These are phyloP conservation scores for Claviceps quebecensis DNA, from an alignment of 2,329 filamentous ascomycete species.

Conservation along the genomic window DNA sequence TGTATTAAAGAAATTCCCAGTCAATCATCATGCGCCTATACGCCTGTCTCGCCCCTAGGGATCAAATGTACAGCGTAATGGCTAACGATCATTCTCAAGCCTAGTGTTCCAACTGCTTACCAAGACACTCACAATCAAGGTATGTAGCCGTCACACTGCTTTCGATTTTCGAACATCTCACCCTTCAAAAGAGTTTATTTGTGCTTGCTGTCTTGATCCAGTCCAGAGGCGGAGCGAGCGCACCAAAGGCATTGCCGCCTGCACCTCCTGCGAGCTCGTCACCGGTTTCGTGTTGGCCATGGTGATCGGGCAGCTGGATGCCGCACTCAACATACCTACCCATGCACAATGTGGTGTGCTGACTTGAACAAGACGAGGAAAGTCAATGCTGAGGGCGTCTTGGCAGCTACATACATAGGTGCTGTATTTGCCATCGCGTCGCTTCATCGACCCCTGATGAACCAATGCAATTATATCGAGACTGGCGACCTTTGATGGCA, in stretches of 20 bases:
- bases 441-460: slow-evolving; percentile 15
- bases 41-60: slow-evolving; percentile 23
- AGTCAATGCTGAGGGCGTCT: slow-evolving; percentile 15
- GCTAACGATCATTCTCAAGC: neutral
- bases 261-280: slow-evolving; percentile 36
- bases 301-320: slow-evolving; percentile 21
- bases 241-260: slow-evolving; percentile 78
- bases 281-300: slow-evolving; percentile 35
- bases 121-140: neutral
- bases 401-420: slow-evolving; percentile 9
- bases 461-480: slow-evolving; percentile 24
- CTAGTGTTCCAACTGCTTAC: neutral
- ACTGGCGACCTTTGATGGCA: slow-evolving; percentile 16
- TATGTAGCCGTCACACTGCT: too few species aligned
- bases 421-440: slow-evolving; percentile 18
- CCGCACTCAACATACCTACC: slow-evolving; percentile 17
- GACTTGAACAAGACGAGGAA: slow-evolving; percentile 16
- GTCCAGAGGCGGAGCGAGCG: slow-evolving; percentile 28
- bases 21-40: slow-evolving; percentile 21
- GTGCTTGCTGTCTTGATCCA: too few species aligned
- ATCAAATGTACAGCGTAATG: slow-evolving; percentile 19
- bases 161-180: too few species aligned
- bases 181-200: too few species aligned
- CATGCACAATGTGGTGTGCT: slow-evolving; percentile 10
- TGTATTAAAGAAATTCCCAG: slow-evolving; percentile 16